Base-by-base conservation (phyloP, 306 rosid species). In the Vicia sativa region DNA sequence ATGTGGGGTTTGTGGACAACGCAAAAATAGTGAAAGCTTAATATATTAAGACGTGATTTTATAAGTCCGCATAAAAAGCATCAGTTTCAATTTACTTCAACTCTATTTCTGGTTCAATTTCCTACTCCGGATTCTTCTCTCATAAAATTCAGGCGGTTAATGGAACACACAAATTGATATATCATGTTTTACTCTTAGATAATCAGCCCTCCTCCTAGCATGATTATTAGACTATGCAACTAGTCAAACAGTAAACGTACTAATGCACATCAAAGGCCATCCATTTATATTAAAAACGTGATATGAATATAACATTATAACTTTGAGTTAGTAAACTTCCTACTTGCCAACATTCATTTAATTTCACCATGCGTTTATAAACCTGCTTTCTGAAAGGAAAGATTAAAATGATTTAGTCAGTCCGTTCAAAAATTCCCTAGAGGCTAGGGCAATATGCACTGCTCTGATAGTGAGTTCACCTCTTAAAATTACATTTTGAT, bases 401-500 rank as follows among this genome's bases (percentile, higher is more conserved):
- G 65, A 70, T 23, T 63, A 26, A 53, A 50, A 63, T 31, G 42
- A 68, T 48, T 42, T 67, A 59, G 59, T 38, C 46, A 48, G 15
- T 45, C 25, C 11, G 15, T 53, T 54, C 9, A 28, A 25, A 67
- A 26, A 54, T 54, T 10, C 29, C 60, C 16, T 29, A 70, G 5
- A 6, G 23, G 23, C 23, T 21, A 21, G 23, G 23, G 61, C 41
- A 61, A 62, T 60, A 60, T 35, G 43, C 63, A 25, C 54, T 7
- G 10, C 34, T 25, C 45, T 12, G 62, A 37, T 19, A 68, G 16
- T 28, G 69, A 34, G 5, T 31, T 25, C n/a, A 54, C 44, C 21
- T 65, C 77, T 50, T 72, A 29, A 61, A 75, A 59, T 29, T 44
- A 50, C 26, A 38, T 49, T 70, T 58, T 63, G n/a, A 63, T 65